phyloP scores from a whole-genome alignment of 768 basidiomycete genomes.

The Candolleomyces aberdarensis region DNA sequence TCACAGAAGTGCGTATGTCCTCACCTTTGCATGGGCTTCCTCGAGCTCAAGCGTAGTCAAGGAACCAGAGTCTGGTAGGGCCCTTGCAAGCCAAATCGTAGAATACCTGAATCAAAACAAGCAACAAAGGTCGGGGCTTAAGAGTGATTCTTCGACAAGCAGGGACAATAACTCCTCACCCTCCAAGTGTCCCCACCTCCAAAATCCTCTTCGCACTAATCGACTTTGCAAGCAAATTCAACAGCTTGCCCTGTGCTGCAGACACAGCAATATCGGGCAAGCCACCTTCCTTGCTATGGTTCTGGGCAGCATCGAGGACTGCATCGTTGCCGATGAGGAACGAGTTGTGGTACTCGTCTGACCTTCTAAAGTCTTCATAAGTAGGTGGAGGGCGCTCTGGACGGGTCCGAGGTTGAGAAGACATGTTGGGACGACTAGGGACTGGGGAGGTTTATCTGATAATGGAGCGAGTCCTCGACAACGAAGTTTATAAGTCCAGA shows the following conservation, averaged over 20 bases:
- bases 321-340: slow-evolving; percentile 41
- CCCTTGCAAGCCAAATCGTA: slow-evolving; percentile 42
- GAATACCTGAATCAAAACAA: slow-evolving; percentile 30
- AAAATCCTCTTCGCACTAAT: slow-evolving; percentile 55
- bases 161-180: slow-evolving; percentile 32
- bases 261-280: slow-evolving; percentile 54
- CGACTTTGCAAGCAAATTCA: slow-evolving; percentile 49
- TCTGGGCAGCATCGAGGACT: slow-evolving; percentile 36
- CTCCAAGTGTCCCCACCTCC: slow-evolving; percentile 67
- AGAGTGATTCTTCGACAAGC: not conserved
- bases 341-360: not conserved
- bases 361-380: not conserved
- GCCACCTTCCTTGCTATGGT: slow-evolving; percentile 39
- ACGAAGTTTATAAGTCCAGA: not conserved
- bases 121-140: not conserved
- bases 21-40: slow-evolving; percentile 44
- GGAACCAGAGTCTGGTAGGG: slow-evolving; percentile 48
- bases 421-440: not conserved
- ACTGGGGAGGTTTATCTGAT: not conserved
- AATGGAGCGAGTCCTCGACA: not conserved
- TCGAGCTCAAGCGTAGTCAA: slow-evolving; percentile 46
- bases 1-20: not conserved
- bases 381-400: not conserved
- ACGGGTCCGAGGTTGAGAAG: not conserved
- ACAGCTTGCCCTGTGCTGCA: slow-evolving; percentile 53